phyloP scores from a whole-genome alignment of 2,329 filamentous ascomycete species.

The Ophiostoma montium region DNA sequence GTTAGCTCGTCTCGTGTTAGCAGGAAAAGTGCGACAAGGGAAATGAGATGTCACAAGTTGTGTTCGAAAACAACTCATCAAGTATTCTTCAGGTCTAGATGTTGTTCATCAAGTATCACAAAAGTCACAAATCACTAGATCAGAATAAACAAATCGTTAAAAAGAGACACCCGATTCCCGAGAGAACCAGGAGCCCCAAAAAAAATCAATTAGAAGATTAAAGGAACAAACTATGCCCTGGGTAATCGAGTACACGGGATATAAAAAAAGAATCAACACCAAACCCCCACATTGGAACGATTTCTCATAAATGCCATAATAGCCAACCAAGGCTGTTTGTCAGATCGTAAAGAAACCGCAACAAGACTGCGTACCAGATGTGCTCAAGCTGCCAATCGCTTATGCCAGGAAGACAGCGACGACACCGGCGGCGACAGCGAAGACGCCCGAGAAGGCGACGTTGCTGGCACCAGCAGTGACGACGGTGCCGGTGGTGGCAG shows the following conservation, averaged over 20 bases:
- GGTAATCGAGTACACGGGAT: slow-evolving; percentile 10
- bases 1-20: background rate
- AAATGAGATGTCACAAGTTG: background rate
- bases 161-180: slow-evolving; percentile 1
- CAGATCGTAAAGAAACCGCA: slow-evolving; percentile 17
- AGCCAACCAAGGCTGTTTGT: slow-evolving; percentile 25
- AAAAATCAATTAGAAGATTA: slow-evolving; percentile 35
- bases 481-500: slow-evolving; percentile 18
- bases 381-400: slow-evolving; percentile 14
- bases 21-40: background rate
- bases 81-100: no score
- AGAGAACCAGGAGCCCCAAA: slow-evolving; percentile 10
- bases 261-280: slow-evolving; percentile 18
- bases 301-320: slow-evolving; percentile 19
- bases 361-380: slow-evolving; percentile 3
- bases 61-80: background rate
- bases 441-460: slow-evolving; percentile 37
- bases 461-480: slow-evolving; percentile 38
- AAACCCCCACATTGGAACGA: slow-evolving; percentile 14
- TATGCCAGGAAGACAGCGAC: slow-evolving; percentile 42
- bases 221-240: slow-evolving; percentile 14
- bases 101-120: background rate
- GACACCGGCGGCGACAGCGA: slow-evolving; percentile 41
- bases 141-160: slow-evolving; percentile 1
- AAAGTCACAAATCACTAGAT: background rate